These are phyloP conservation scores for Botrytis tulipae DNA, from an alignment of 2,329 filamentous ascomycete species.

Conservation along the genomic window DNA sequence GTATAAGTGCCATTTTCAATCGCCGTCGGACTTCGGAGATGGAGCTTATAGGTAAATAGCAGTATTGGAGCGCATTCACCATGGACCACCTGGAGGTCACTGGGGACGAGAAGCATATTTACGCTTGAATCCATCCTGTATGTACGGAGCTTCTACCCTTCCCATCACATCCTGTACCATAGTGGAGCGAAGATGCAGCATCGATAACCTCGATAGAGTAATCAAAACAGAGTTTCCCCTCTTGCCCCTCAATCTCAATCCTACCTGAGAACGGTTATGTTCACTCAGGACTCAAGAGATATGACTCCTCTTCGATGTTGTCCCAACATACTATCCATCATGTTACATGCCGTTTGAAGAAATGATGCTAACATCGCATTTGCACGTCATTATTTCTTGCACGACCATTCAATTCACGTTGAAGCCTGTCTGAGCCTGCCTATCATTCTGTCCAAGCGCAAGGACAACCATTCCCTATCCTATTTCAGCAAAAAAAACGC, in stretches of 20 bases:
- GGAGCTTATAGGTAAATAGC: not conserved
- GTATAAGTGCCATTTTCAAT: not conserved
- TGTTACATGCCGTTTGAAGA: not conserved
- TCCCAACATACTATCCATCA: not conserved
- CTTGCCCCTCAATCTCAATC: constrained; percentile 14
- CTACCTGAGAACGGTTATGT: not conserved
- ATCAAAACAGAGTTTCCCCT: not conserved
- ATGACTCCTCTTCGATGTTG: not conserved
- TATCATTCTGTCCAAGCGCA: not conserved
- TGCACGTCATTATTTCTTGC: not conserved
- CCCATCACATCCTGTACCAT: not conserved
- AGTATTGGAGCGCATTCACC: not conserved
- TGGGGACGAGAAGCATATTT: not conserved
- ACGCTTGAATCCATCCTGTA: not conserved
- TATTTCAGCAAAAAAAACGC: not conserved
- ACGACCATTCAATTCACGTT: not conserved
- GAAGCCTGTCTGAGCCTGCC: not conserved
- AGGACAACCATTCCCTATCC: not conserved
- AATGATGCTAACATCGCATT: not conserved
- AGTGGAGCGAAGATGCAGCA: not conserved
- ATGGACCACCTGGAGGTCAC: not conserved
- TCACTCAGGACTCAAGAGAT: not conserved
- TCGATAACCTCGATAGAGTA: not conserved
- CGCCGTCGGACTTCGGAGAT: not conserved
- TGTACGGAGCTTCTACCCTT: not conserved